Conservation (phyloP, 2,329 filamentous ascomycete genomes). For the Geoglossum cookeanum region DNA sequence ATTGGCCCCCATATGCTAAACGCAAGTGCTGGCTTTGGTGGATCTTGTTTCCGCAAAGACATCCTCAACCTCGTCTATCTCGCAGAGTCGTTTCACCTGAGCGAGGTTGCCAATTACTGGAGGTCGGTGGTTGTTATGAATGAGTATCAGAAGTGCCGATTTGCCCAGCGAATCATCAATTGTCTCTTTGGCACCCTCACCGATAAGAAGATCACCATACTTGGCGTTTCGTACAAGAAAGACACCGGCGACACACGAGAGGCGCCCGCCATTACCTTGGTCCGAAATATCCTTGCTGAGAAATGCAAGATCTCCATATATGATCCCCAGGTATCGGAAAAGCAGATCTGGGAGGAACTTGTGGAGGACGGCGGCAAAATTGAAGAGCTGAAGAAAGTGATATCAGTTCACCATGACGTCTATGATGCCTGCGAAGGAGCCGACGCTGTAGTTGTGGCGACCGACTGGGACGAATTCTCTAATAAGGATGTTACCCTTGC, state of each 20-base stretch:
- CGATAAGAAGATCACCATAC: slow-evolving; percentile 25
- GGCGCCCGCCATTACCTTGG: slow-evolving; percentile 47
- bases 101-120: slow-evolving; percentile 61
- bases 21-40: slow-evolving; percentile 59
- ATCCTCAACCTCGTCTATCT: slow-evolving; percentile 56
- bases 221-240: slow-evolving; percentile 68
- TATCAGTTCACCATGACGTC: slow-evolving; percentile 24
- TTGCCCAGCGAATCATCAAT: slow-evolving; percentile 41
- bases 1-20: slow-evolving; percentile 58
- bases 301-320: slow-evolving; percentile 46
- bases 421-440: slow-evolving; percentile 27
- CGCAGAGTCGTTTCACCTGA: slow-evolving; percentile 47
- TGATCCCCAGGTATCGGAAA: slow-evolving; percentile 32
- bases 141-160: slow-evolving; percentile 52
- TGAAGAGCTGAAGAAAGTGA: neutral
- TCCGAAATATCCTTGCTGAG: slow-evolving; percentile 46
- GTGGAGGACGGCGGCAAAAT: neutral
- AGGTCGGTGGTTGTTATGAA: slow-evolving; percentile 56
- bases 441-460: slow-evolving; percentile 31
- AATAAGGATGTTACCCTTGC: slow-evolving; percentile 9
- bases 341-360: neutral
- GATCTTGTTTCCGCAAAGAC: slow-evolving; percentile 69
- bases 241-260: slow-evolving; percentile 59
- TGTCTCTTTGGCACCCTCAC: neutral
- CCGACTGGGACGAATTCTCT: slow-evolving; percentile 34